Evolutionary conservation across 176 grass and related monocot species (phyloP).

Genomic region (Cymbopogon citratus): DNA sequence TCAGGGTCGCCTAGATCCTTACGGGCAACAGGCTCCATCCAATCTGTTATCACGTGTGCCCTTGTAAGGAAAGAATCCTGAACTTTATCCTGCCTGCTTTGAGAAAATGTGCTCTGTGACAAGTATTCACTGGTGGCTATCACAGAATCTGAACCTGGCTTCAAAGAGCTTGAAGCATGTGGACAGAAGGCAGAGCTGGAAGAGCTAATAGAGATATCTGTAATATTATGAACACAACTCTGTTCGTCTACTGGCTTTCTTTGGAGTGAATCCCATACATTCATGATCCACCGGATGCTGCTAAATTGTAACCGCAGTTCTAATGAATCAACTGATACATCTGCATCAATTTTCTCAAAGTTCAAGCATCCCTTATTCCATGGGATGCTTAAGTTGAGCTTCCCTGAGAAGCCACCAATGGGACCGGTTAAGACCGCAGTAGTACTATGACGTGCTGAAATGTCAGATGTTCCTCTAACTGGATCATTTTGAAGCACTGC

Average conservation of each 20-base stretch:
- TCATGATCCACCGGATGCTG: conserved; percentile 64
- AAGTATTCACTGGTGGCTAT: conserved; percentile 19
- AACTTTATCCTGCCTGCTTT: conserved; percentile 50
- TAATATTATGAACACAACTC: conserved; percentile 22
- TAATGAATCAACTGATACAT: conserved; percentile 67
- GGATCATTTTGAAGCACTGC: conserved; percentile 38
- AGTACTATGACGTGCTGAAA: conserved; percentile 43
- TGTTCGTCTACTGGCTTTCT: conserved; percentile 34
- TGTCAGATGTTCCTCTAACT: conserved; percentile 33
- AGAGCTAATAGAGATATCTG: conserved; percentile 36
- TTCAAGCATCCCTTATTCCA: conserved; percentile 85
- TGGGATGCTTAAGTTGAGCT: conserved; percentile 86
- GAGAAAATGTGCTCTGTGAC: conserved; percentile 21
- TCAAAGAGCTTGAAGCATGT: conserved; percentile 28
- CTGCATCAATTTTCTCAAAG: conserved; percentile 75
- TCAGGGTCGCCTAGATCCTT: conserved; percentile 53
- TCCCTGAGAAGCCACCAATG: conserved; percentile 79
- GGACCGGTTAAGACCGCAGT: conserved; percentile 72
- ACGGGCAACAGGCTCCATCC: conserved; percentile 54
- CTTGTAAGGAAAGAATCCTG: conserved; percentile 65
- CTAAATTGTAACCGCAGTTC: conserved; percentile 75
- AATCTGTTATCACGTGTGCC: conserved; percentile 76
- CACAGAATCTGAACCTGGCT: conserved; percentile 39
- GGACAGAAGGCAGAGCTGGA: conserved; percentile 28
- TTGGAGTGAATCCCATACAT: conserved; percentile 53